Conservation (phyloP, 805 yeast species). For the Wilhelminamyces savonicus region DNA sequence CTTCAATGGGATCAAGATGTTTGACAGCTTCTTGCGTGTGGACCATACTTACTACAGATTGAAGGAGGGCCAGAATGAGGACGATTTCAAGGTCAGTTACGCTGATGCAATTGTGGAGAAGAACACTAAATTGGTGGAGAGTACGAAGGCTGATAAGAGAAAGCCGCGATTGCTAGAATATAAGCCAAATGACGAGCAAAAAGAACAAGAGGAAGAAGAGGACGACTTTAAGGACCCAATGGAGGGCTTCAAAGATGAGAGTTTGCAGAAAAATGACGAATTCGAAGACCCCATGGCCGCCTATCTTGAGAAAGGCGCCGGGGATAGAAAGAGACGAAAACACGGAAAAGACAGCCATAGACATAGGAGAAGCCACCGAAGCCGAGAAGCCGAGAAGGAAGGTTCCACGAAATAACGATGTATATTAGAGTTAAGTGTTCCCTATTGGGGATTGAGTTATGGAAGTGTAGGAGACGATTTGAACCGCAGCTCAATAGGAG, state of each 20-base stretch:
- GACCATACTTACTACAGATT: constrained; percentile 67
- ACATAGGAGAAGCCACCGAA: constrained; percentile 1
- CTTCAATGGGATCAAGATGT: constrained; percentile 60
- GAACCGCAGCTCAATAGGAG: background rate
- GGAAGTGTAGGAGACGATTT: constrained; percentile 1
- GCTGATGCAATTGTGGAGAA: constrained; percentile 6
- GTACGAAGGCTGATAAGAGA: constrained; percentile 1
- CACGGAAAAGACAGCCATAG: constrained; percentile 2
- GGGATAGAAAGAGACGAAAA: no score
- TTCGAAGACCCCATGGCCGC: constrained; percentile 15
- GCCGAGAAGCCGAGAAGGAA: constrained; percentile 1
- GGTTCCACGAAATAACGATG: constrained; percentile 1
- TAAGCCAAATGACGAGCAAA: background rate
- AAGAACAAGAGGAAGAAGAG: background rate
- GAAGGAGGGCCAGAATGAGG: constrained; percentile 44
- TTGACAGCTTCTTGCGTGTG: constrained; percentile 47
- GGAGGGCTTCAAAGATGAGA: constrained; percentile 9
- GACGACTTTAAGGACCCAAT: constrained; percentile 31
- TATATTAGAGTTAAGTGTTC: background rate
- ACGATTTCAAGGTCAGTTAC: constrained; percentile 30
- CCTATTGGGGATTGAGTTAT: constrained; percentile 1
- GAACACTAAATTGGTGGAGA: constrained; percentile 1
- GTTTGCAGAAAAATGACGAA: constrained; percentile 17
- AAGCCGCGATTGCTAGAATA: constrained; percentile 4
- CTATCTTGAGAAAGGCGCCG: constrained; percentile 5